A percentile compares a stretch with the other conserved stretches of the same genome.
Evolutionary conservation across 2,329 filamentous ascomycete genomes (phyloP).

Genomic region (Ascocoryne sarcoides): DNA sequence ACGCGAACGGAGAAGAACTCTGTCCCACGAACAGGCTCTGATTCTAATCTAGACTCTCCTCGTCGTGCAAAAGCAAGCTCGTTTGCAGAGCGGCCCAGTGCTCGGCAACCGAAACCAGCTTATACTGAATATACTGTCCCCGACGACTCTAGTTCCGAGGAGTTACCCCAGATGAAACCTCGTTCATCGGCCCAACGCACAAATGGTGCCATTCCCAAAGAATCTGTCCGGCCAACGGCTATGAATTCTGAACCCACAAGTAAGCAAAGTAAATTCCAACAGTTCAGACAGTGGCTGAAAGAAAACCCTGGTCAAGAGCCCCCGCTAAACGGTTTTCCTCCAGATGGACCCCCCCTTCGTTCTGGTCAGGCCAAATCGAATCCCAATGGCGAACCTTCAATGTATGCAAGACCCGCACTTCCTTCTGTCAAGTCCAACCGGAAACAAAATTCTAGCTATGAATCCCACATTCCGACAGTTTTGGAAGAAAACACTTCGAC

Average conservation of each 20-base stretch:
- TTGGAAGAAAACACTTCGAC: slow-evolving; percentile 6
- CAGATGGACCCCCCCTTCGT: slow-evolving; percentile 17
- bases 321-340: slow-evolving; percentile 13
- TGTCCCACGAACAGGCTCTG: slow-evolving; percentile 22
- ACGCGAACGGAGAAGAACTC: slow-evolving; percentile 8
- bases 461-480: slow-evolving; percentile 13
- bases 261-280: slow-evolving; percentile 15
- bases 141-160: slow-evolving; percentile 11
- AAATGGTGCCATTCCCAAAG: slow-evolving; percentile 9
- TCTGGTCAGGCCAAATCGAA: slow-evolving; percentile 9
- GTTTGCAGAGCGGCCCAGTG: slow-evolving; percentile 6
- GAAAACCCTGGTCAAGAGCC: slow-evolving; percentile 13
- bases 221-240: slow-evolving; percentile 1
- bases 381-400: slow-evolving; percentile 18
- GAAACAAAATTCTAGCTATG: neutral
- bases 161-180: slow-evolving; percentile 6
- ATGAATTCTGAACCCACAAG: slow-evolving; percentile 9
- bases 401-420: slow-evolving; percentile 20
- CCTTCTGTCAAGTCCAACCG: slow-evolving; percentile 1
- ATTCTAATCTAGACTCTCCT: slow-evolving; percentile 20
- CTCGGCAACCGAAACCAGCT: neutral
- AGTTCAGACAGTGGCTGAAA: slow-evolving; percentile 14
- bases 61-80: slow-evolving; percentile 9
- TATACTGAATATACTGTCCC: slow-evolving; percentile 1
- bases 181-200: slow-evolving; percentile 1